Evolutionary conservation across 1,284 basidiomycete genomes (phyloP), one percentile per base, ranked within the genome.

Genomic region (Sanghuangporus weigelae): DNA sequence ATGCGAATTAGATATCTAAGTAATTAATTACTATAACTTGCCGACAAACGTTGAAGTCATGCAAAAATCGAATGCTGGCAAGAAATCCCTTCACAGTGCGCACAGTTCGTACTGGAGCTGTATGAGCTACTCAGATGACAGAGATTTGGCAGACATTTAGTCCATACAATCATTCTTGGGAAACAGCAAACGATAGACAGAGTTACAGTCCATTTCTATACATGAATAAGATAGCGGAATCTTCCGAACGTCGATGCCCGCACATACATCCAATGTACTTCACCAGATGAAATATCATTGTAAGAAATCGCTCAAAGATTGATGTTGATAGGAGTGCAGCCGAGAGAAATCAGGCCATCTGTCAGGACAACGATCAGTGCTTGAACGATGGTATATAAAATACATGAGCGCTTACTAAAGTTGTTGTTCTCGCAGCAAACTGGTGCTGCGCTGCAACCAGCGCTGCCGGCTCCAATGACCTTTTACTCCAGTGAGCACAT

Each of bases 321-420:
- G 60, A 72, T 14, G 65, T 71, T 74, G 60, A 75, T 59, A 7
- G 73, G 71, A 19, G 60, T 67, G 68, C 74, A 76, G 11, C 72
- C 75, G 57, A 72, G 10, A 55, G 69, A 66, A 58, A 75, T 58
- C 31, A 72, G 40, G 36, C 74, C 74, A 39, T 69, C 74, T 75
- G 31, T 23, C 14, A 16, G 21, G 5, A 1, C 19, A 44, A 40
- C 10, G 4, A 23, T 39, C 42, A 40, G 31, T n/a, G 3, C 16
- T 19, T 7, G n/a, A 31, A 23, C n/a, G 19, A 38, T 5, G 36
- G 10, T 6, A 60, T 16, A 12, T 12, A 4, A 59, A 19, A 19
- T 55, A 42, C 7, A 21, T 16, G 19, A 44, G 26, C 1, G 50
- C 60, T 57, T 48, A 63, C 61, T 63, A 14, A 68, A 60, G n/a